Conservation (phyloP, 106 monocot genomes). For the Gastrodia elata region DNA sequence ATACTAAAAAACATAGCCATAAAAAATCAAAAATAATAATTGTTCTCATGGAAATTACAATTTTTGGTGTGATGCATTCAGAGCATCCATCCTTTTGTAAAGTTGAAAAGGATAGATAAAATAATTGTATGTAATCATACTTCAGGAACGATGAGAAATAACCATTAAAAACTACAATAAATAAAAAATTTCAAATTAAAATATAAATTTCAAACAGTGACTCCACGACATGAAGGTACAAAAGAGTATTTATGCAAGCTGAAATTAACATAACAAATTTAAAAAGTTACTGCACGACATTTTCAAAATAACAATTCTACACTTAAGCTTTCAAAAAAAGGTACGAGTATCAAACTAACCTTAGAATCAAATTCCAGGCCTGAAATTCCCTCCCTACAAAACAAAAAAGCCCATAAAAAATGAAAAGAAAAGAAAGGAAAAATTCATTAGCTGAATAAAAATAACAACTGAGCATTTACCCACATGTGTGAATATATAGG, state of each 20-base stretch:
- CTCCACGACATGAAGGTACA: background rate
- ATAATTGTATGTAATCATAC: background rate
- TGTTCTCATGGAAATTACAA: background rate
- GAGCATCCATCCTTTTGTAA: background rate
- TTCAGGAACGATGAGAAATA: background rate
- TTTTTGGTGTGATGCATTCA: background rate
- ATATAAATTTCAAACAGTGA: background rate
- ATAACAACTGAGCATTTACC: background rate
- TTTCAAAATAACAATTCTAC: background rate
- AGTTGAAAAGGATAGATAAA: background rate
- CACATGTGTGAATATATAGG: background rate
- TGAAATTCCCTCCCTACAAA: slow-evolving; percentile 10
- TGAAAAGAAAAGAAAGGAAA: background rate
- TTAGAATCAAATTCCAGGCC: slow-evolving; percentile 6
- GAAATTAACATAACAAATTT: background rate
- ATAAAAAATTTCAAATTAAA: background rate
- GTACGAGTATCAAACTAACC: background rate
- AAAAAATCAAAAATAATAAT: background rate
- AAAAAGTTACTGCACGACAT: background rate
- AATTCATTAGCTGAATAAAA: background rate
- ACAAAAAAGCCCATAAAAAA: background rate
- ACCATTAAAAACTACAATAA: background rate
- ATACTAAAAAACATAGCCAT: too few species aligned
- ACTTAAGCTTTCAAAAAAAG: background rate
- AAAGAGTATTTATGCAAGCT: background rate